Percentiles rank a stretch among this genome's conserved stretches.
Evolutionary conservation across 140 eudicot species (phyloP).

Genomic region (Cichorium intybus): DNA sequence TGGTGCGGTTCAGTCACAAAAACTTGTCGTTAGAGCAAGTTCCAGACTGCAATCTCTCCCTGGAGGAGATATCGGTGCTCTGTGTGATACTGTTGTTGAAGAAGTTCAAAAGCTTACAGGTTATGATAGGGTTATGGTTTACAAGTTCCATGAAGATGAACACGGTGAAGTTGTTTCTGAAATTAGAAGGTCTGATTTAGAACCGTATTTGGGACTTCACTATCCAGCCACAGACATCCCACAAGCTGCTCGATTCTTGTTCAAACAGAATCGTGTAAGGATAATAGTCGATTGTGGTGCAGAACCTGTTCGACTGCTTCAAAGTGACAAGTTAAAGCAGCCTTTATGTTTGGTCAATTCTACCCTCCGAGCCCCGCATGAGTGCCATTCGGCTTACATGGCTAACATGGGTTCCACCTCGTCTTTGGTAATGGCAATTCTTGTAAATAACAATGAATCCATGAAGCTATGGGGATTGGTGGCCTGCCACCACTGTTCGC

Average conservation of each 20-base stretch:
- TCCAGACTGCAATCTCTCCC: constrained; percentile 58
- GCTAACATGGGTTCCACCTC: constrained; percentile 57
- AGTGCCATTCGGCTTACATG: constrained; percentile 65
- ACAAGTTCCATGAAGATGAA: constrained; percentile 70
- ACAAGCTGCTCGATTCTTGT: constrained; percentile 67
- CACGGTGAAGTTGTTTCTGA: constrained; percentile 81
- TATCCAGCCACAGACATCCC: constrained; percentile 77
- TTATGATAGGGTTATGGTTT: constrained; percentile 73
- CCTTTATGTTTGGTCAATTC: constrained; percentile 68
- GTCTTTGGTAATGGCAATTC: constrained; percentile 58
- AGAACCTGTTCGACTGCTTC: constrained; percentile 41
- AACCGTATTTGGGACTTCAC: constrained; percentile 69
- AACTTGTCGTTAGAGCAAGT: constrained; percentile 55
- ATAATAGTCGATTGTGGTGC: constrained; percentile 52
- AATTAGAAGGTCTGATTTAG: constrained; percentile 50
- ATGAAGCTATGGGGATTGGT: constrained; percentile 73
- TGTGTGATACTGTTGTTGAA: constrained; percentile 67
- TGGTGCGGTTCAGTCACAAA: constrained; percentile 59
- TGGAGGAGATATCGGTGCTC: constrained; percentile 56
- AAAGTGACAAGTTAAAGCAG: constrained; percentile 39
- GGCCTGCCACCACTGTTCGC: constrained; percentile 60
- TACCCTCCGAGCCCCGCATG: constrained; percentile 62
- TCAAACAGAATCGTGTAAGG: constrained; percentile 70
- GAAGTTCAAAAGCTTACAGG: constrained; percentile 61
- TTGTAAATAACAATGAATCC: constrained; percentile 43